Base-by-base conservation (phyloP, 106 monocot genomes). In the Dactylorhiza incarnata region DNA sequence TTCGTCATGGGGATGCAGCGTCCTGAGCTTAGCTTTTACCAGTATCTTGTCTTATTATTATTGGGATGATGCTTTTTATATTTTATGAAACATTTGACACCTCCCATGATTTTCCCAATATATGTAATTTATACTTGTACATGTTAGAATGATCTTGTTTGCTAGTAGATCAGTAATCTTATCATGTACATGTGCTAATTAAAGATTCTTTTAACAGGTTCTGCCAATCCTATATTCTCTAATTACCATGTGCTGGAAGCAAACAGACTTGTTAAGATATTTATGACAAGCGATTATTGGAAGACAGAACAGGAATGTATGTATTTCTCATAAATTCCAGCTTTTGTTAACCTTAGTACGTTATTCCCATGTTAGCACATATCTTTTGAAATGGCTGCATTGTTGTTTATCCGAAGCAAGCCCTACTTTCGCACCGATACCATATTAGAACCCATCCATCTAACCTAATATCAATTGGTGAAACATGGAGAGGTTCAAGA, bases 171-270 rank as follows among this genome's bases (percentile, higher is more conserved):
- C 45, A 7, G n/a, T 69, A 45, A 45, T 69, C 15, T 69, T 69
- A 46, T 5, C 69, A 16, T 46, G 69, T 16, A 17, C 25, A 53
- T 50, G 17, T 43, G 43, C 23, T 65, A 25, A 13, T 25, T 65
- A 24, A 6, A 1, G 9, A 9, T 43, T 71, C 55, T 80, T 24
- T 75, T 72, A 58, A 73, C 84, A 95, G 93, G 93, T 45, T 93
- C 93, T 74, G 93, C 95, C 7, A 93, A 85, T 77, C 85, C 90
- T n/a, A 69, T 75, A 62, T 87, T 90, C 69, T 90, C 90, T 77
- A 48, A 50, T 76, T 86, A 89, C 52, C 85, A 95, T 84, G 84
- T 84, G 65, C n/a, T n/a, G 1, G 90, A 81, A 76, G 95, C 92
- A 77, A 80, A 84, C 72, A 79, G 74, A 72, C 84, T 95, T 74